phyloP scores from a whole-genome alignment of 2,329 filamentous ascomycete species.

The Fusarium floridanum region DNA sequence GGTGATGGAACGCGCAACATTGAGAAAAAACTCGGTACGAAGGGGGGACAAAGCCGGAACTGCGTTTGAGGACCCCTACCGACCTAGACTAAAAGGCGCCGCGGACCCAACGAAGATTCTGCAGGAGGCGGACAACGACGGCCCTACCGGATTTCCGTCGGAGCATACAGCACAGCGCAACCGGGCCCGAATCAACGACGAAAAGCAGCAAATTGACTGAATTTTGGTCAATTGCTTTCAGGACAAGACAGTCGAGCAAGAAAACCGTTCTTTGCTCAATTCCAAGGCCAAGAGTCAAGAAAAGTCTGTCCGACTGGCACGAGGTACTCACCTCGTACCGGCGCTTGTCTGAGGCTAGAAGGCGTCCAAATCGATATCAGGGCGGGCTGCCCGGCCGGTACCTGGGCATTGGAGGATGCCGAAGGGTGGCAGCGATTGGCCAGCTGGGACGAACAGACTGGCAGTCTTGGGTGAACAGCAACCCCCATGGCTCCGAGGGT shows the following conservation, averaged over 20 bases:
- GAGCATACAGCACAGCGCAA: background rate
- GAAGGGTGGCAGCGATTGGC: conserved; percentile 33
- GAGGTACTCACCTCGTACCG: conserved; percentile 15
- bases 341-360: conserved; percentile 27
- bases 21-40: conserved; percentile 47
- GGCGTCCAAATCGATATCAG: conserved; percentile 35
- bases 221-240: conserved; percentile 1
- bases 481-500: conserved; percentile 13
- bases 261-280: background rate
- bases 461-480: conserved; percentile 21
- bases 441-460: conserved; percentile 16
- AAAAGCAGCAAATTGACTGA: background rate
- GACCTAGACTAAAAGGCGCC: conserved; percentile 30
- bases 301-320: background rate
- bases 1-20: conserved; percentile 46
- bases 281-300: background rate
- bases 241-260: background rate
- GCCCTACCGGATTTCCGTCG: conserved; percentile 46
- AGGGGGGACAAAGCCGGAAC: conserved; percentile 44
- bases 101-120: conserved; percentile 34
- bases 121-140: conserved; percentile 44
- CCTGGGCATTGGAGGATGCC: conserved; percentile 36
- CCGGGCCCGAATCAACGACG: background rate
- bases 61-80: conserved; percentile 38
- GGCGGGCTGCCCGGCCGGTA: conserved; percentile 26